Conservation (phyloP, 2,329 filamentous ascomycete genomes). For the Ustulina deusta region DNA sequence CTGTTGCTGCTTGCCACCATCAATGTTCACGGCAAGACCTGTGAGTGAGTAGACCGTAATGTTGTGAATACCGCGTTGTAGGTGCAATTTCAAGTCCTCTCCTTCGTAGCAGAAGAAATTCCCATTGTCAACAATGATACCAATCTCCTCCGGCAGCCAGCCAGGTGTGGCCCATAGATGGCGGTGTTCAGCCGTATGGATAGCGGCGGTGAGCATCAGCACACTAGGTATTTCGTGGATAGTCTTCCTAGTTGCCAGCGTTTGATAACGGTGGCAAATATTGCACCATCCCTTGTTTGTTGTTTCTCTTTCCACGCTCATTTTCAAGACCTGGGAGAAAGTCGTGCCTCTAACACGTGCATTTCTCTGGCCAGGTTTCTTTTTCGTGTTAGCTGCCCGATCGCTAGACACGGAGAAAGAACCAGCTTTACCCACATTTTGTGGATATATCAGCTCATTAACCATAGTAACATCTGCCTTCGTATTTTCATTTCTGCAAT, state of each 20-base stretch:
- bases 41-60: conserved; percentile 92
- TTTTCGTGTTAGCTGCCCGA: conserved; percentile 42
- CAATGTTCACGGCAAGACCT: conserved; percentile 90
- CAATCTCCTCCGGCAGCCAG: conserved; percentile 94
- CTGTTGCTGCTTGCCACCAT: conserved; percentile 85
- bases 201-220: conserved; percentile 88
- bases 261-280: conserved; percentile 90
- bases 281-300: conserved; percentile 94
- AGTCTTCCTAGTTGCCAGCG: conserved; percentile 84
- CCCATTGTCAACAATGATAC: conserved; percentile 89
- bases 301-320: conserved; percentile 88
- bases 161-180: conserved; percentile 89
- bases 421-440: conserved; percentile 54
- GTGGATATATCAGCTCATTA: conserved; percentile 87
- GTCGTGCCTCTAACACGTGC: conserved; percentile 67
- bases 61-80: conserved; percentile 82
- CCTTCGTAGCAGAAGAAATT: conserved; percentile 96
- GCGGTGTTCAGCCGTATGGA: conserved; percentile 77
- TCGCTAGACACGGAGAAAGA: conserved; percentile 35
- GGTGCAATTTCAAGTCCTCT: conserved; percentile 83
- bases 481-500: conserved; percentile 87
- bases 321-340: conserved; percentile 93
- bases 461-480: conserved; percentile 82
- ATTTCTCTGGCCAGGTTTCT: conserved; percentile 63
- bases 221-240: conserved; percentile 85